A percentile compares a stretch with the other conserved stretches of the same genome.
phyloP scores from a whole-genome alignment of 495 filamentous ascomycete genomes.

The Neurospora sp. region DNA sequence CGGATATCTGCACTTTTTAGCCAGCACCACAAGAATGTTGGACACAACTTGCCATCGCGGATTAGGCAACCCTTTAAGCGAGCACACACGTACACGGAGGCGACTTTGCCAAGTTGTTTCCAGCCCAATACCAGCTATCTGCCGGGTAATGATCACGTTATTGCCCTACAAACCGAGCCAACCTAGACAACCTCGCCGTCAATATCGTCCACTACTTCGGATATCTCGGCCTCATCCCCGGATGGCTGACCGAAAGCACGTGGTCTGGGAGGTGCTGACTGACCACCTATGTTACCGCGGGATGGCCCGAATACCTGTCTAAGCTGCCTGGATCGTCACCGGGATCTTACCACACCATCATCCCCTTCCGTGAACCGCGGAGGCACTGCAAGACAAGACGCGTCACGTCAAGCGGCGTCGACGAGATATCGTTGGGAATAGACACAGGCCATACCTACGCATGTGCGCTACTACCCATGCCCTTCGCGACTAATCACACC shows the following conservation, averaged over 20 bases:
- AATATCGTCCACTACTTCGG: not conserved
- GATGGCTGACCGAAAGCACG: not conserved
- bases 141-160: not conserved
- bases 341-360: not conserved
- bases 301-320: not conserved
- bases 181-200: not conserved
- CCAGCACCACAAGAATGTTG: not conserved
- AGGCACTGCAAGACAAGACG: not conserved
- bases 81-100: not conserved
- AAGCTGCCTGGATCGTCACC: not conserved
- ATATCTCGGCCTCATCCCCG: not conserved
- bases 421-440: not conserved
- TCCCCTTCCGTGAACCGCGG: not conserved
- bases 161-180: not conserved
- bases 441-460: not conserved
- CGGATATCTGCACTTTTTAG: not conserved
- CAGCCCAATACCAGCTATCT: not conserved
- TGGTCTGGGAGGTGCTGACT: not conserved
- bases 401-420: not conserved
- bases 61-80: not conserved
- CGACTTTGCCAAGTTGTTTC: not conserved
- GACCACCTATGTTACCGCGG: not conserved
- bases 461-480: not conserved
- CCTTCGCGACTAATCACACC: not conserved
- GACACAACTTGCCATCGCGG: not conserved